A percentile compares a stretch with the other conserved stretches of the same genome.
phyloP scores from a whole-genome alignment of 1,284 basidiomycete species.

The Mycena citricolor region DNA sequence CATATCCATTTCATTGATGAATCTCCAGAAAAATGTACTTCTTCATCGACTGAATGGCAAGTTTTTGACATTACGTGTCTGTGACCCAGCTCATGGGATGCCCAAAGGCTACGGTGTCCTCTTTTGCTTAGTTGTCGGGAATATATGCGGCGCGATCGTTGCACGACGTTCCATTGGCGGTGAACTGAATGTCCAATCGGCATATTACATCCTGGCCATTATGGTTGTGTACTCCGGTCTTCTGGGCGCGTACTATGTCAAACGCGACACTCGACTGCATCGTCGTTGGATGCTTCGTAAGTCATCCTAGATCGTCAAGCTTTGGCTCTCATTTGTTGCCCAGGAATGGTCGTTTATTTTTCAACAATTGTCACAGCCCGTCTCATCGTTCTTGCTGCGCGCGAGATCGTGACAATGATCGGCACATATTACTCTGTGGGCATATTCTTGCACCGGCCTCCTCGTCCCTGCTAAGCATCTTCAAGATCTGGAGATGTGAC shows the following conservation, averaged over 20 bases:
- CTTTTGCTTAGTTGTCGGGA: constrained; percentile 24
- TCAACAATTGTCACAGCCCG: constrained; percentile 24
- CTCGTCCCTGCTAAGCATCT: background rate
- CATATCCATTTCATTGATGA: background rate
- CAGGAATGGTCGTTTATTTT: constrained; percentile 29
- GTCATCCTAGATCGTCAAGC: constrained; percentile 1
- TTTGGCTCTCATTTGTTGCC: background rate
- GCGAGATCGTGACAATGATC: constrained; percentile 24
- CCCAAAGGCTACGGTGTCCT: constrained; percentile 20
- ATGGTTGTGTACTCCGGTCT: constrained; percentile 24
- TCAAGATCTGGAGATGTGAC: constrained; percentile 30
- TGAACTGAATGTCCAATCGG: constrained; percentile 29
- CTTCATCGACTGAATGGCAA: constrained; percentile 28
- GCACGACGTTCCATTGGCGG: constrained; percentile 28
- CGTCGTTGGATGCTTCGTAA: constrained; percentile 32
- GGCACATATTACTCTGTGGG: constrained; percentile 30
- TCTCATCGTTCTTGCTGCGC: constrained; percentile 23
- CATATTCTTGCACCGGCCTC: background rate
- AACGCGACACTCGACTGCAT: constrained; percentile 28
- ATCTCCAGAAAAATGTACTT: constrained; percentile 20
- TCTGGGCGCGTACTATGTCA: constrained; percentile 27
- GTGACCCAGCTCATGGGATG: constrained; percentile 8
- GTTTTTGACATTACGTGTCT: no score
- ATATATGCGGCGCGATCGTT: constrained; percentile 26
- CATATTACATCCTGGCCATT: constrained; percentile 26